A percentile compares a stretch with the other conserved stretches of the same genome.
Conservation (phyloP, 805 yeast genomes). For the Wickerhamiella vanderwaltii region DNA sequence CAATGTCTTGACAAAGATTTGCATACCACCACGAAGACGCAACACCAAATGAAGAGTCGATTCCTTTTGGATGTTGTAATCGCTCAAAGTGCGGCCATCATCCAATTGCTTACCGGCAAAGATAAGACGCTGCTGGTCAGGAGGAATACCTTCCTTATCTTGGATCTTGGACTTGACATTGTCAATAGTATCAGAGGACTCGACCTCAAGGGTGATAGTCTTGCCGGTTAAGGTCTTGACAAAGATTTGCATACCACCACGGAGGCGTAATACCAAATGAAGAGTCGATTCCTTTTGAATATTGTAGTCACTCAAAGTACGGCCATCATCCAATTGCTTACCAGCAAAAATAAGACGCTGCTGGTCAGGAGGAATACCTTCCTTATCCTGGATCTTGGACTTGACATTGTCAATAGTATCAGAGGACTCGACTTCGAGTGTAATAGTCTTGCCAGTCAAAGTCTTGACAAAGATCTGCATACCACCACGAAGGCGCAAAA, state of each 20-base stretch:
- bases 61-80: conserved; percentile 91
- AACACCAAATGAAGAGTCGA: conserved; percentile 71
- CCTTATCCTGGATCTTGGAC: conserved; percentile 92
- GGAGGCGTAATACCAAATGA: conserved; percentile 72
- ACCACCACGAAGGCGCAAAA: conserved; percentile 80
- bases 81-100: conserved; percentile 87
- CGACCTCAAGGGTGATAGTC: conserved; percentile 78
- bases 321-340: conserved; percentile 92
- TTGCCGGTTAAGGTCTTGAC: conserved; percentile 99
- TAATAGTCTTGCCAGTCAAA: conserved; percentile 80
- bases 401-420: conserved; percentile 93
- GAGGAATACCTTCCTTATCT: conserved; percentile 93
- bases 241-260: conserved; percentile 83
- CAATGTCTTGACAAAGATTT: conserved; percentile 70
- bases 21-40: conserved; percentile 78
- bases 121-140: conserved; percentile 89
- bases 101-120: conserved; percentile 94
- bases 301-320: conserved; percentile 89
- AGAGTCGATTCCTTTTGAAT: conserved; percentile 87
- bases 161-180: conserved; percentile 88
- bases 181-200: conserved; percentile 88
- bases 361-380: conserved; percentile 95
- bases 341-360: conserved; percentile 93
- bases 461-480: conserved; percentile 91
- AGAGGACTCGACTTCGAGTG: conserved; percentile 82